phyloP scores from a whole-genome alignment of 1,139 yeast genomes.

The Blastobotrys arbuscula region DNA sequence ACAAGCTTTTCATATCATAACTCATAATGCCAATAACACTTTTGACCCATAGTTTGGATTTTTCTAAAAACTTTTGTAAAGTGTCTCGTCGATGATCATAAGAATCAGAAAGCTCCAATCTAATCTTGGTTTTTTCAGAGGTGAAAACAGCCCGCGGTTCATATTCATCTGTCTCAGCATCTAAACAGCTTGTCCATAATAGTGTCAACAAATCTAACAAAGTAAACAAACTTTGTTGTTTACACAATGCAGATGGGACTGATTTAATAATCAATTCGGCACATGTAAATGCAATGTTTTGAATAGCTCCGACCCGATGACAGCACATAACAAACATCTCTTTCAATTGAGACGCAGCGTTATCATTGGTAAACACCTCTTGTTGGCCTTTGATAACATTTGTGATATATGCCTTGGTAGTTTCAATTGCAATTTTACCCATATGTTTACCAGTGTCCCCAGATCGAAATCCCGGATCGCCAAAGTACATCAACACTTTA shows the following conservation, averaged over 20 bases:
- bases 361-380: slow-evolving; percentile 43
- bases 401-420: slow-evolving; percentile 52
- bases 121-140: slow-evolving; percentile 51
- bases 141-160: slow-evolving; percentile 70
- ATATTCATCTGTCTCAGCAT: slow-evolving; percentile 82
- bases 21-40: slow-evolving; percentile 50
- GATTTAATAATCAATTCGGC: slow-evolving; percentile 62
- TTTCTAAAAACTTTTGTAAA: slow-evolving; percentile 51
- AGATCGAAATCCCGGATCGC: slow-evolving; percentile 74
- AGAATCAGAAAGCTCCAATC: slow-evolving; percentile 69
- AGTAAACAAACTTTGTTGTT: slow-evolving; percentile 65
- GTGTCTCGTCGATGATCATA: slow-evolving; percentile 71
- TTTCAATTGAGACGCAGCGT: slow-evolving; percentile 66
- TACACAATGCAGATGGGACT: slow-evolving; percentile 80
- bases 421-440: slow-evolving; percentile 56
- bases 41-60: slow-evolving; percentile 64
- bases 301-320: slow-evolving; percentile 69
- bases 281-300: slow-evolving; percentile 74
- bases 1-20: slow-evolving; percentile 69
- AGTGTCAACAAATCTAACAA: slow-evolving; percentile 74
- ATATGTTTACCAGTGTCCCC: slow-evolving; percentile 71
- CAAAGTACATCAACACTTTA: slow-evolving; percentile 64
- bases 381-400: slow-evolving; percentile 45
- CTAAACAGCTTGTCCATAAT: slow-evolving; percentile 72
- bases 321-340: slow-evolving; percentile 66